Conservation (phyloP, 2,329 filamentous ascomycete genomes). For the Helotiales sp. region DNA sequence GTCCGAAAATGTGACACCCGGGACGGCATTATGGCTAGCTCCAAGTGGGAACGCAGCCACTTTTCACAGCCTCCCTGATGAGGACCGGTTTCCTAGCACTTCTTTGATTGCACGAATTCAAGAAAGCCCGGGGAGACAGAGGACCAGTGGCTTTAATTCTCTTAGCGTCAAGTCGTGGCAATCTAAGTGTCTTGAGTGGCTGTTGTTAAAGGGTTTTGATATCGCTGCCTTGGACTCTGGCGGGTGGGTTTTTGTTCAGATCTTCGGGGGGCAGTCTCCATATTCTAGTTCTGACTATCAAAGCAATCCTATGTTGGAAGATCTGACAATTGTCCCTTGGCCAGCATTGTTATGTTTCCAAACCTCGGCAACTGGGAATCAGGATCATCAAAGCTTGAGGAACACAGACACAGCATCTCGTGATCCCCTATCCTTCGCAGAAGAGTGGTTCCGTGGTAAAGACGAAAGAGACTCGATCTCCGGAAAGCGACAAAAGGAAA, state of each 20-base stretch:
- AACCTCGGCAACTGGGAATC: constrained; percentile 15
- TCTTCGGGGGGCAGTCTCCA: constrained; percentile 24
- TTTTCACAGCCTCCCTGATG: constrained; percentile 27
- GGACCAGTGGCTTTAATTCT: constrained; percentile 19
- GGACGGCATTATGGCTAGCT: constrained; percentile 33
- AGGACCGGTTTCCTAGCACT: constrained; percentile 19
- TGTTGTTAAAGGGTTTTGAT: constrained; percentile 33
- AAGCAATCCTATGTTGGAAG: constrained; percentile 26
- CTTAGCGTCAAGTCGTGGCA: constrained; percentile 32
- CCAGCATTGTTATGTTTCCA: constrained; percentile 35
- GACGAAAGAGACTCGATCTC: constrained; percentile 46
- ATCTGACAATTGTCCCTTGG: constrained; percentile 34
- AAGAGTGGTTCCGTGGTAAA: constrained; percentile 37
- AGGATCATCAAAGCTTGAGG: constrained; percentile 8
- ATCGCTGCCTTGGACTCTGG: constrained; percentile 27
- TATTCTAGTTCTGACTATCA: constrained; percentile 27
- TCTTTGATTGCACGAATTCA: constrained; percentile 22
- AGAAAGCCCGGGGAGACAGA: constrained; percentile 16
- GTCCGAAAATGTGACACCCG: constrained; percentile 16
- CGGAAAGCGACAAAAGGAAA: constrained; percentile 51
- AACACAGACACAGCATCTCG: constrained; percentile 6
- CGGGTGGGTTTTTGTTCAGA: constrained; percentile 36
- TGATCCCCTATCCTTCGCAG: constrained; percentile 39
- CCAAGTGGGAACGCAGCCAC: constrained; percentile 35
- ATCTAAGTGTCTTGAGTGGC: constrained; percentile 35